Evolutionary conservation across 75 land plant genomes (phyloP).

Genomic region (Larix kaempferi): DNA sequence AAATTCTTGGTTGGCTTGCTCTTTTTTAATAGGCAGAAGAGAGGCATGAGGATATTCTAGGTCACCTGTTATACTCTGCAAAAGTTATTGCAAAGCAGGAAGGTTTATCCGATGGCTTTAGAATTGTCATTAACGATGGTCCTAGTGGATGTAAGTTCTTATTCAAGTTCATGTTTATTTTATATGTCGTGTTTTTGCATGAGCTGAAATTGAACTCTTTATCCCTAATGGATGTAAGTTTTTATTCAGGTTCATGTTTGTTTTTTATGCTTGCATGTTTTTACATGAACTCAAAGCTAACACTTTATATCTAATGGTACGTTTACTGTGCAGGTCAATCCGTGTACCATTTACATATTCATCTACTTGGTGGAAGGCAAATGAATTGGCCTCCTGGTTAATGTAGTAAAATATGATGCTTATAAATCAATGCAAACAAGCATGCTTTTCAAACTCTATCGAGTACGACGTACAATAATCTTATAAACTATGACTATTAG

Average conservation of each 20-base stretch:
- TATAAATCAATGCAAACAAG: neutral
- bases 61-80: slow-evolving; percentile 72
- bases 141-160: slow-evolving; percentile 65
- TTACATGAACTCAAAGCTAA: neutral
- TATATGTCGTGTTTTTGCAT: neutral
- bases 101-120: slow-evolving; percentile 72
- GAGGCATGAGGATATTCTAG: slow-evolving; percentile 79
- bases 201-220: neutral
- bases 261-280: neutral
- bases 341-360: slow-evolving; percentile 82
- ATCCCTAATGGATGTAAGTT: slow-evolving; percentile 63
- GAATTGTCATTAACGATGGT: slow-evolving; percentile 89
- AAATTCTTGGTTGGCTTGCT: neutral
- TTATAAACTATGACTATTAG: neutral
- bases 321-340: slow-evolving; percentile 72
- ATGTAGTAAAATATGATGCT: neutral
- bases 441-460: neutral
- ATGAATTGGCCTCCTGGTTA: slow-evolving; percentile 98
- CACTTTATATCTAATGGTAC: slow-evolving; percentile 10
- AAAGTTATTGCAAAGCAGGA: slow-evolving; percentile 83
- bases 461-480: neutral
- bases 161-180: neutral
- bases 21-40: slow-evolving; percentile 71
- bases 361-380: slow-evolving; percentile 84
- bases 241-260: neutral